phyloP scores from a whole-genome alignment of 306 rosid species.

The Boehmeria nivea region DNA sequence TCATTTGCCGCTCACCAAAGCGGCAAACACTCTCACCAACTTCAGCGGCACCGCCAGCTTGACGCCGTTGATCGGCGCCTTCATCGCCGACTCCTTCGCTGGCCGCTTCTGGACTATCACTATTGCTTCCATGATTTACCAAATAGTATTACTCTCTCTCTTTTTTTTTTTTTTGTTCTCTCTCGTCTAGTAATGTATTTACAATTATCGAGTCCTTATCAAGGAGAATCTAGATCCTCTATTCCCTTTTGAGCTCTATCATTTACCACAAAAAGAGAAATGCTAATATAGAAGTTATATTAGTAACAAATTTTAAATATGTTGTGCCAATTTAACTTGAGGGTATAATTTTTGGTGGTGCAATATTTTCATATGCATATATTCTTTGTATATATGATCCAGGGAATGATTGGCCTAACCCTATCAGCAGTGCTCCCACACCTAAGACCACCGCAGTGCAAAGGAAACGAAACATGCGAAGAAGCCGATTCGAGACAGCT shows the following conservation, averaged over 20 bases:
- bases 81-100: conserved; percentile 64
- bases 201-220: too few species aligned
- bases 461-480: conserved; percentile 43
- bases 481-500: conserved; percentile 58
- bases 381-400: not conserved
- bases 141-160: conserved; percentile 37
- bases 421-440: conserved; percentile 68
- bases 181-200: too few species aligned
- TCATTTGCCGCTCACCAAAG: conserved; percentile 81
- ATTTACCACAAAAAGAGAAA: too few species aligned
- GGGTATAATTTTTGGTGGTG: too few species aligned
- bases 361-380: not conserved
- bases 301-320: too few species aligned
- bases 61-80: conserved; percentile 91
- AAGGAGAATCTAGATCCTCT: too few species aligned
- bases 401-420: conserved; percentile 83
- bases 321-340: too few species aligned
- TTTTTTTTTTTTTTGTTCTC: not conserved
- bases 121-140: conserved; percentile 67
- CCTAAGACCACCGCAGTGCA: conserved; percentile 73
- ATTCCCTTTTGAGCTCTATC: too few species aligned
- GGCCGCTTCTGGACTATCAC: conserved; percentile 87
- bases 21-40: conserved; percentile 86
- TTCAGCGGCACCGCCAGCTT: conserved; percentile 79
- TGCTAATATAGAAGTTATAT: too few species aligned